Percentiles rank a stretch among this genome's conserved stretches.
These are phyloP conservation scores for Ophiostoma fasciatum DNA, from an alignment of 2,329 filamentous ascomycete genomes.

Conservation along the genomic window DNA sequence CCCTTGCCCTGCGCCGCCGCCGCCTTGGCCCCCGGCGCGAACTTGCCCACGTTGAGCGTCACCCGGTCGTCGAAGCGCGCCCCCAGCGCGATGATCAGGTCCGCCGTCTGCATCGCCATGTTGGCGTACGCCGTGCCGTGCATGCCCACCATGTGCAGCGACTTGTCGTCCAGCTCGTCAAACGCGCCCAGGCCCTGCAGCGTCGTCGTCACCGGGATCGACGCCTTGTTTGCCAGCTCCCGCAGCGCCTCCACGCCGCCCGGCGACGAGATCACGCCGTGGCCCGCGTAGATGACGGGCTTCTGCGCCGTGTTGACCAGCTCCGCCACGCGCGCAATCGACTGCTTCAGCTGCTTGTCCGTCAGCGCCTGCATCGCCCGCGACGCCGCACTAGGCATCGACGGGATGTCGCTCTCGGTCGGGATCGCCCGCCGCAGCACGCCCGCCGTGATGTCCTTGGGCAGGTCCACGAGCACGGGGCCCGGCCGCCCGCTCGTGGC, in stretches of 20 bases:
- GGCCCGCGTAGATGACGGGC: conserved; percentile 87
- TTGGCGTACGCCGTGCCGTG: conserved; percentile 95
- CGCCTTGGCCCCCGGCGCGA: conserved; percentile 74
- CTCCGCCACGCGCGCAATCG: conserved; percentile 62
- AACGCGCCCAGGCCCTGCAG: conserved; percentile 85
- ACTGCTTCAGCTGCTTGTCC: conserved; percentile 55
- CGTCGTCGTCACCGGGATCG: conserved; percentile 90
- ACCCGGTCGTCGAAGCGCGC: conserved; percentile 95
- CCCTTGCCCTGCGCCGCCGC: conserved; percentile 76
- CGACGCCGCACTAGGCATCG: conserved; percentile 74
- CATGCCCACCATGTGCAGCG: conserved; percentile 97
- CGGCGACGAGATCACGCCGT: conserved; percentile 68
- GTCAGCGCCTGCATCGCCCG: conserved; percentile 62
- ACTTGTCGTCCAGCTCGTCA: conserved; percentile 86
- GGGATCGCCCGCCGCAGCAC: conserved; percentile 76
- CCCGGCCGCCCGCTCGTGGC: conserved; percentile 87
- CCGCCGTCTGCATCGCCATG: conserved; percentile 93
- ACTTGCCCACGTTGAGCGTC: conserved; percentile 65
- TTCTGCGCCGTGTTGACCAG: conserved; percentile 84
- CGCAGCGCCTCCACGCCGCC: conserved; percentile 68
- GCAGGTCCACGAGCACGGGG: conserved; percentile 87
- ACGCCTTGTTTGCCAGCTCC: conserved; percentile 77
- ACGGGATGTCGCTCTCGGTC: conserved; percentile 54
- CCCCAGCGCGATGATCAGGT: conserved; percentile 88
- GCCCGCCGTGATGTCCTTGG: conserved; percentile 88